Evolutionary conservation across 129 eudicot genomes (phyloP).

Genomic region (Centella asiatica): DNA sequence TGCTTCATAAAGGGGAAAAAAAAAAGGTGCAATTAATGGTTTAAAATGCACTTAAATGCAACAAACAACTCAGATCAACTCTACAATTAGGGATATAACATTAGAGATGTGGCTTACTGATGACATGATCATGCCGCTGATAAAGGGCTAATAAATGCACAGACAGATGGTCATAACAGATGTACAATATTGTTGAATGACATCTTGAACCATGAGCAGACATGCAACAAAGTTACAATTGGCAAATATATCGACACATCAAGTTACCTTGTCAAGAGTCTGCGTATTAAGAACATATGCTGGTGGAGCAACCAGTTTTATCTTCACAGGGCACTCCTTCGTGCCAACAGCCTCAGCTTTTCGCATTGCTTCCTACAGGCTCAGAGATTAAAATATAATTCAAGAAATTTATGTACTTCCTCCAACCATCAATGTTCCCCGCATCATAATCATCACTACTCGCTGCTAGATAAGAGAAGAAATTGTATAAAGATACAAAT

Average conservation of each 20-base stretch:
- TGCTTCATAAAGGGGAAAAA: no score
- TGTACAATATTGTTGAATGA: no score
- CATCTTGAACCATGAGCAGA: no score
- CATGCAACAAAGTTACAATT: neutral
- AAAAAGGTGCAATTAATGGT: neutral
- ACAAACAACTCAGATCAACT: neutral
- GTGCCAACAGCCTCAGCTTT: conserved; percentile 63
- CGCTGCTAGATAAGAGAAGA: neutral
- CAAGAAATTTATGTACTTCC: neutral
- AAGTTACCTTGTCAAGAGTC: conserved; percentile 59
- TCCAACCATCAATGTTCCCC: neutral
- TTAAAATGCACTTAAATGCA: neutral
- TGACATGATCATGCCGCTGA: no score
- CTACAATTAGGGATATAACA: no score
- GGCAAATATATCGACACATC: neutral
- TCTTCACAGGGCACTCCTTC: conserved; percentile 67
- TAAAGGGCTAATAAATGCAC: no score
- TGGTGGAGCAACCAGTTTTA: conserved; percentile 66
- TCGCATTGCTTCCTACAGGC: conserved; percentile 60
- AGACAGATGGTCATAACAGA: no score
- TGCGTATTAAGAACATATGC: conserved; percentile 59
- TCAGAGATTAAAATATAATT: neutral
- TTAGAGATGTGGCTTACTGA: no score
- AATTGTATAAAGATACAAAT: neutral
- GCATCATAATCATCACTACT: neutral